These are phyloP conservation scores for barley (Hordeum vulgare) DNA, from an alignment of 176 grass and related monocot genomes.

Conservation along the genomic window DNA sequence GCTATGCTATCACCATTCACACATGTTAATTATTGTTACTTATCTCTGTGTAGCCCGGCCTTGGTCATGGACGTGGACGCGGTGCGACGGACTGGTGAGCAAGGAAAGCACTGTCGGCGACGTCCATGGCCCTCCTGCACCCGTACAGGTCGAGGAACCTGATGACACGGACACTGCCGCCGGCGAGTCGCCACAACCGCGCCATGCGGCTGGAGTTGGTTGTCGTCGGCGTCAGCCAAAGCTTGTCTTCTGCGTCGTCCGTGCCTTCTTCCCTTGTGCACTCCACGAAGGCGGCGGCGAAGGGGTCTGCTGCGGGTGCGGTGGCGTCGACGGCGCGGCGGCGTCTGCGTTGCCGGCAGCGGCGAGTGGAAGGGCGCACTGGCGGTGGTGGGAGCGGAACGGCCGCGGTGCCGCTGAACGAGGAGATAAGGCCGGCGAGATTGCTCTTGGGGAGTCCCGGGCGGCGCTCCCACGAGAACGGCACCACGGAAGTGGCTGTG, in stretches of 20 bases:
- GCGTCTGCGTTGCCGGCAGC: neutral
- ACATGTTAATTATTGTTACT: neutral
- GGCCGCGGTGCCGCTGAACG: neutral
- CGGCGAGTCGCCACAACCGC: neutral
- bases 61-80: neutral
- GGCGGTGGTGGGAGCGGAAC: conserved; percentile 41
- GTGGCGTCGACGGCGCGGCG: neutral
- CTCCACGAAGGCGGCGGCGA: conserved; percentile 33
- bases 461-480: conserved; percentile 93
- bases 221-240: neutral
- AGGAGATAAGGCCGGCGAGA: neutral
- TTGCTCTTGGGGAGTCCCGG: conserved; percentile 69
- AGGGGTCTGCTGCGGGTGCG: neutral
- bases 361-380: neutral
- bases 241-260: neutral
- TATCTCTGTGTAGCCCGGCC: conserved; percentile 23
- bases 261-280: conserved; percentile 34
- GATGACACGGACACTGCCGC: neutral
- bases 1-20: neutral
- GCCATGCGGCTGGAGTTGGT: neutral
- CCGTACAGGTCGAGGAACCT: conserved; percentile 54
- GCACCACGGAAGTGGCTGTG: conserved; percentile 26
- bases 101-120: conserved; percentile 38
- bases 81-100: conserved; percentile 24
- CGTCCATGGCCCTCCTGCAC: conserved; percentile 60